Evolutionary conservation across 2,329 filamentous ascomycete genomes (phyloP), one percentile per base, ranked within the genome.

Genomic region (Talaromyces sp.): DNA sequence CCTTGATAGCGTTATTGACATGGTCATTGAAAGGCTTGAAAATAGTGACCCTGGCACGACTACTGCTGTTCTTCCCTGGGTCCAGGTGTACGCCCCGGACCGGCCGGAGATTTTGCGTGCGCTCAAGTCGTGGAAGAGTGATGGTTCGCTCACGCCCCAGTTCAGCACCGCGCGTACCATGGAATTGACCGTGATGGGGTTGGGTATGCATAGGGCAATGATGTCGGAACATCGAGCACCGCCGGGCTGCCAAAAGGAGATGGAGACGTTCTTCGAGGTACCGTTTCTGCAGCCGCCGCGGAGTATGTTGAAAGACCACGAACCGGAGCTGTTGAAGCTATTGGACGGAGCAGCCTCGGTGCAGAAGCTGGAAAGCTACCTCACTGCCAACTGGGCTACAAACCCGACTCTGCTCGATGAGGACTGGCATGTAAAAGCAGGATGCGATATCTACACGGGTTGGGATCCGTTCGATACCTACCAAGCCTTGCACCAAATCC

Each of bases 181-280:
- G 9, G 44, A 57, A 27, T 30, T 7, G 52, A 18, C 55, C 5
- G 54, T 59, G 34, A 51, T 28, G 44, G 44, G 9, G 8, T 9
- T 28, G 18, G 1, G 18, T 51, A 51, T 51, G 18, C 5, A 51
- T 51, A 51, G 44, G 12, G 44, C 27, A 3, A 55, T 28, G 28
- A 56, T 30, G 4, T 23, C 56, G 34, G 23, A 18, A 8, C 16
- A 16, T 47, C 59, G 40, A 36, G 47, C 56, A 12, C 62, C 62
- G n/a, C 53, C 59, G 14, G 62, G 62, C 10, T 63, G 62, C 51
- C 53, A 61, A 50, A 59, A 56, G 23, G 62, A 63, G 23, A 58
- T 60, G 33, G 56, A 61, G 8, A 61, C 52, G 5, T 63, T 58
- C 10, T 50, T 51, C 18, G 33, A 61, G 18, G 36, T 51, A 9